Evolutionary conservation across 441 rosid genomes (phyloP), one percentile per base, ranked within the genome.

Genomic region (Kokia cookei): DNA sequence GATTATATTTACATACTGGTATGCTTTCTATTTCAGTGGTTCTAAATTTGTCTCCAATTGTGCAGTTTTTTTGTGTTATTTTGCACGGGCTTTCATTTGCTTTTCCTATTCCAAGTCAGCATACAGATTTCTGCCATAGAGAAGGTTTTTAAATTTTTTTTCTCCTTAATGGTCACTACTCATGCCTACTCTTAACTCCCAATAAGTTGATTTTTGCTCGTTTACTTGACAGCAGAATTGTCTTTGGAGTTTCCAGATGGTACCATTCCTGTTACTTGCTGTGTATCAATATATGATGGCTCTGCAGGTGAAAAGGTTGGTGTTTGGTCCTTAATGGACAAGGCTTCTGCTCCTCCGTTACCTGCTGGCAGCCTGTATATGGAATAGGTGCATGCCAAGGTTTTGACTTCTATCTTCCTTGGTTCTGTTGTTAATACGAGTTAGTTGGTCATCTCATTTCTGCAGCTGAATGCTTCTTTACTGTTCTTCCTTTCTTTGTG

Each of bases 181-280:
- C 43, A 62, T 72, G 61, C 69, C 22, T 51, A n/a, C 55, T 51
- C 43, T 40, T 7, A 40, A 40, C 43, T 7, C 43, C 7, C 43
- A 40, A 40, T 7, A 40, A 40, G 43, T 40, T 40, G 43, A 40
- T 40, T 63, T 69, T 53, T 2, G 42, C 42, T 72, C 57, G 12
- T 81, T 62, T 40, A 63, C 75, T 57, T 74, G 72, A 78, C 78
- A 92, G 98, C 94, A 78, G 98, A 91, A 77, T 79, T 96, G 57
- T 98, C 98, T 3, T 82, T 93, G 76, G 99, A 96, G 87, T 93
- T 96, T 83, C 99, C 99, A 2, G 98, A 96, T 86, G 99, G 99
- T 50, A 96, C 98, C 42, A 92, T 97, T 5, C 99, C 99, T 75
- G 98, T 96, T 69, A 90, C 99, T 50, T 93, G 99, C 53, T 97